These are phyloP conservation scores for Kluyveromyces siamensis DNA, from an alignment of 805 yeast species.

Conservation along the genomic window DNA sequence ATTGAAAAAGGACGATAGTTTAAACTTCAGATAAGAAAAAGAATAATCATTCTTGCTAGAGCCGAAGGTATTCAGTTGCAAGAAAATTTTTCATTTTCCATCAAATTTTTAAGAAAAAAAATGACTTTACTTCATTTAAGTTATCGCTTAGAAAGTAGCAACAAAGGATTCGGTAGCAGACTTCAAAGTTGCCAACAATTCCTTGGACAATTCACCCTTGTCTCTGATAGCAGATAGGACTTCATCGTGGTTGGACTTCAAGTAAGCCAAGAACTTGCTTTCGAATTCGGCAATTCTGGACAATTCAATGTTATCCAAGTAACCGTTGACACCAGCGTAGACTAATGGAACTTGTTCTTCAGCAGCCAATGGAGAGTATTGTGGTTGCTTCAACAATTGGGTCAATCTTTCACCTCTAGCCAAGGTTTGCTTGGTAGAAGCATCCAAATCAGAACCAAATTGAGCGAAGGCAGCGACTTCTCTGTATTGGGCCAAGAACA, in stretches of 20 bases:
- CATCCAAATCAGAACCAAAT: conserved; percentile 99
- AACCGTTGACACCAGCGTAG: conserved; percentile 99
- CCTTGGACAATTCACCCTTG: conserved; percentile 86
- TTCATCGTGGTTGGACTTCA: conserved; percentile 82
- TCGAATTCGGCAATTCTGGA: conserved; percentile 87
- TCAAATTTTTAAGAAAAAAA: background rate
- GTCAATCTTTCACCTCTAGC: conserved; percentile 99
- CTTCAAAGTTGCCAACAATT: conserved; percentile 78
- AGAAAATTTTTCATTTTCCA: background rate
- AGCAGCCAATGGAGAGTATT: conserved; percentile 93
- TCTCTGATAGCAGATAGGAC: conserved; percentile 76
- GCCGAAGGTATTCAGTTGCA: background rate
- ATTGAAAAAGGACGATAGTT: background rate
- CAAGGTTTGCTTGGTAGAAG: conserved; percentile 98
- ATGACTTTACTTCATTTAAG: background rate
- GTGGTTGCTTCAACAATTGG: conserved; percentile 96
- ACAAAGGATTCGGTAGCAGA: conserved; percentile 86
- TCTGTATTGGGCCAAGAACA: conserved; percentile 99
- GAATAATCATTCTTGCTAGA: background rate
- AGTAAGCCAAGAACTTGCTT: conserved; percentile 82
- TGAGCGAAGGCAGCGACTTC: conserved; percentile 99
- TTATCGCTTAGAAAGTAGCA: conserved; percentile 61
- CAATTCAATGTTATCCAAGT: conserved; percentile 78
- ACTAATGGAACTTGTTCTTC: conserved; percentile 99
- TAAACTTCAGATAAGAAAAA: background rate